Percentiles rank a stretch among this genome's conserved stretches.
phyloP scores from a whole-genome alignment of 768 basidiomycete species.

The Collybia sordida region DNA sequence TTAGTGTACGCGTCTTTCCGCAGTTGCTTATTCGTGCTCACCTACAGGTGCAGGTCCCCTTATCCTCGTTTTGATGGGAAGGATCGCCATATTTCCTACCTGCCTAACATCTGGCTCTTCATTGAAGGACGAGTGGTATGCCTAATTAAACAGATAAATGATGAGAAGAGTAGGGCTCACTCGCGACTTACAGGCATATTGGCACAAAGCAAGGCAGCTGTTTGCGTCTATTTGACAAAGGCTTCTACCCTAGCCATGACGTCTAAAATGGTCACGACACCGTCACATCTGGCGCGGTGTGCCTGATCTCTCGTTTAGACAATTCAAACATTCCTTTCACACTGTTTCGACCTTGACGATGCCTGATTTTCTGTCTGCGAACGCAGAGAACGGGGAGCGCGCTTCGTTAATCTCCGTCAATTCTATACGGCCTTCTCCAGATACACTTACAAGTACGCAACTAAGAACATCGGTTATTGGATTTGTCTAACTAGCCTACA shows the following conservation, averaged over 20 bases:
- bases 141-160: slow-evolving; percentile 45
- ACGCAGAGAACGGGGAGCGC: slow-evolving; percentile 39
- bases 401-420: slow-evolving; percentile 43
- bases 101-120: slow-evolving; percentile 77
- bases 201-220: slow-evolving; percentile 20
- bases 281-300: no score
- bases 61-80: slow-evolving; percentile 90
- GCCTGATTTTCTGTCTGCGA: slow-evolving; percentile 26
- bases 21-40: slow-evolving; percentile 28
- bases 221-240: slow-evolving; percentile 29
- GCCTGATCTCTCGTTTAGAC: no score
- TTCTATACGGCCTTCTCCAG: slow-evolving; percentile 59
- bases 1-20: slow-evolving; percentile 10
- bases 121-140: slow-evolving; percentile 95
- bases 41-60: slow-evolving; percentile 90
- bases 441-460: slow-evolving; percentile 71
- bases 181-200: slow-evolving; percentile 53
- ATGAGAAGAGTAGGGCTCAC: not conserved
- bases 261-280: slow-evolving; percentile 14
- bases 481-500: not conserved
- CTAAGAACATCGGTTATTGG: not conserved
- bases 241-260: slow-evolving; percentile 21
- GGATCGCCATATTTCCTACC: slow-evolving; percentile 86
- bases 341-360: slow-evolving; percentile 19
- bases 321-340: not conserved